These are phyloP conservation scores for Phlebiopsis gigantea DNA, from an alignment of 768 basidiomycete species.

Conservation along the genomic window DNA sequence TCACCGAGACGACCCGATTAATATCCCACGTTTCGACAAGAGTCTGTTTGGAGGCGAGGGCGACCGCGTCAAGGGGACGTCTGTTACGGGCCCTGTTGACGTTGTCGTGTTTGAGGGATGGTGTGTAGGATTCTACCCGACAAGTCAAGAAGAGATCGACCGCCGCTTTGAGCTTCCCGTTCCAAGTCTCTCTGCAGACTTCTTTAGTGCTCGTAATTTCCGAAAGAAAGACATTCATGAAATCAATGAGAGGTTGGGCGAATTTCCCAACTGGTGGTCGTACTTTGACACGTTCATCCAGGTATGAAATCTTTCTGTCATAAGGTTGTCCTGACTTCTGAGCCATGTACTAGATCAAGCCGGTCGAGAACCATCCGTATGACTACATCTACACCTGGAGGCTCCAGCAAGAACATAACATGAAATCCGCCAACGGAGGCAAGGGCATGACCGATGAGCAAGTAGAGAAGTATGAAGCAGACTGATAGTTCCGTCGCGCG, in stretches of 20 bases:
- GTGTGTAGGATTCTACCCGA: constrained; percentile 84
- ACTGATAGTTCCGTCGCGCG: neutral
- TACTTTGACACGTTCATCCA: constrained; percentile 73
- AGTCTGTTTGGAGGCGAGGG: constrained; percentile 76
- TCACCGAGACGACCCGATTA: constrained; percentile 24
- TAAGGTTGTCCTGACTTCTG: neutral
- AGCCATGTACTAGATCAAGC: constrained; percentile 30
- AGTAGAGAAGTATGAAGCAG: constrained; percentile 49
- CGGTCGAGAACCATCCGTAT: constrained; percentile 31
- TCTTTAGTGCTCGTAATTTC: constrained; percentile 31
- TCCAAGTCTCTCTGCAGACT: constrained; percentile 23
- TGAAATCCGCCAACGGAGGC: constrained; percentile 84
- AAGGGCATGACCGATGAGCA: constrained; percentile 83
- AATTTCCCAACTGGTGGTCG: constrained; percentile 66
- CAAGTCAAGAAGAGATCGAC: constrained; percentile 45
- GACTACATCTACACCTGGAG: constrained; percentile 82
- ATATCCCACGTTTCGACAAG: constrained; percentile 86
- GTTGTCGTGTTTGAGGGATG: constrained; percentile 94
- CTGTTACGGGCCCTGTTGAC: constrained; percentile 54
- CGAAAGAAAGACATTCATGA: constrained; percentile 50
- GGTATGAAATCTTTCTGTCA: constrained; percentile 36
- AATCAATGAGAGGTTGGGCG: constrained; percentile 56
- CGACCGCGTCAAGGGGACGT: constrained; percentile 57
- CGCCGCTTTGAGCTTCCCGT: constrained; percentile 42
- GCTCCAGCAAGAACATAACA: constrained; percentile 81